Base-by-base conservation (phyloP, 768 basidiomycete genomes). In the Auriculariales sp. region DNA sequence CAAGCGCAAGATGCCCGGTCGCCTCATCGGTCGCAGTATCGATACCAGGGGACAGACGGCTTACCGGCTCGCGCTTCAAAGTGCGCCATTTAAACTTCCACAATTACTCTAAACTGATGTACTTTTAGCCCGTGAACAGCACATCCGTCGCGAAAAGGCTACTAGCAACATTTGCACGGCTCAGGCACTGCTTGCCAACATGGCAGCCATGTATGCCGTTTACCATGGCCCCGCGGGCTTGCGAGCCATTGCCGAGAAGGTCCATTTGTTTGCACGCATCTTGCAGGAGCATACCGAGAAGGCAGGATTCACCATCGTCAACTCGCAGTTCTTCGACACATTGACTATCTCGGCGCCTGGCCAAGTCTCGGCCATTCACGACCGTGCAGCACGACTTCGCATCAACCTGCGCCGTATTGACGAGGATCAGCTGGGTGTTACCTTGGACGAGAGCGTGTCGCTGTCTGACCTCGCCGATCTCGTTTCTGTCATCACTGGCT, bases 131-230 rank as follows among this genome's bases (percentile, higher is more conserved):
- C 86, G 92, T 25, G 91, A 95, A 62, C 93, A 94, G 65, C 92
- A 95, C 60, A 95, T 97, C 55, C 84, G 94, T 52, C 85, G 94
- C 19, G 94, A 99, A 64, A 97, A 92, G 68, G 94, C 95, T 0
- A 99, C 95, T 3, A 92, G 88, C 60, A 98, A 98, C 61, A 95
- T 99, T 52, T 99, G 95, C 62, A 99, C 95, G 4, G 89, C 87
- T 56, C 93, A 99, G 66, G 95, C 91, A 0, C 78, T 99, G 15
- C 83, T 99, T 25, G 95, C 95, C 17, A 99, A 99, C 67, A 97
- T 97, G 90, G 90, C 95, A 17, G 92, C 93, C 30, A 97, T 99
- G 94, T 92, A 91, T 61, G 92, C 92, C 4, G 79, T 97, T 19
- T 98, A 95, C 63, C 95, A 99, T 60, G 95, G 95, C 10, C 86